Evolutionary conservation across 2,329 filamentous ascomycete genomes (phyloP), one percentile per base, ranked within the genome.

Genomic region (Claviceps lovelessii): DNA sequence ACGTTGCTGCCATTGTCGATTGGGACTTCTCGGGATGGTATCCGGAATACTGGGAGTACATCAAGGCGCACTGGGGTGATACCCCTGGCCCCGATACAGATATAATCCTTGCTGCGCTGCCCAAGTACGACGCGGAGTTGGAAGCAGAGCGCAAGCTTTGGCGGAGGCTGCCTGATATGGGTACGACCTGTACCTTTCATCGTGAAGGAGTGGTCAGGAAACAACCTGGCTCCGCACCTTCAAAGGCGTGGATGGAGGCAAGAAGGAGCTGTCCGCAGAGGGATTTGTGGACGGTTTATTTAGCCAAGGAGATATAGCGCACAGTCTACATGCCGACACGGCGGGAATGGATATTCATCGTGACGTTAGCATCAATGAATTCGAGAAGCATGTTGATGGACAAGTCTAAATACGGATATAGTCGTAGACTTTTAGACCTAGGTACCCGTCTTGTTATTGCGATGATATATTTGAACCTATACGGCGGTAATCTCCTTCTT

Each of bases 21-120:
- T 68, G 64, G 63, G 65, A 42, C 5, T 64, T 64, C 58, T 56
- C 69, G 3, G 69, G 70, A 54, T 68, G 65, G 63, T 67, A 67
- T 56, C 65, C 64, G 1, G 64, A 67, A 52, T 66, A 67, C 56
- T 68, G 63, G 65, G 65, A 67, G 54, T 59, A 54, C 35, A 56
- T 51, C 5, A 66, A 61, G 59, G 61, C 61, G 48, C 60, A 23
- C 23, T 23, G 23, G 23, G 23, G 23, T 23, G 65, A 56, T 67
- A 61, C 39, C 58, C 59, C 55, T 23, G 49, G 42, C 2, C 35
- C 11, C 5, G 46, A 61, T 17, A 59, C 59, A 15, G 57, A 62
- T 19, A 54, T 57, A 23, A 49, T 67, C 49, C 54, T 54, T 33
- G 28, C 47, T n/a, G 57, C 56, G 33, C 49, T 65, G 8, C 59